Conservation (phyloP, 177 flowering plant genomes). For the Vitis hybrid region DNA sequence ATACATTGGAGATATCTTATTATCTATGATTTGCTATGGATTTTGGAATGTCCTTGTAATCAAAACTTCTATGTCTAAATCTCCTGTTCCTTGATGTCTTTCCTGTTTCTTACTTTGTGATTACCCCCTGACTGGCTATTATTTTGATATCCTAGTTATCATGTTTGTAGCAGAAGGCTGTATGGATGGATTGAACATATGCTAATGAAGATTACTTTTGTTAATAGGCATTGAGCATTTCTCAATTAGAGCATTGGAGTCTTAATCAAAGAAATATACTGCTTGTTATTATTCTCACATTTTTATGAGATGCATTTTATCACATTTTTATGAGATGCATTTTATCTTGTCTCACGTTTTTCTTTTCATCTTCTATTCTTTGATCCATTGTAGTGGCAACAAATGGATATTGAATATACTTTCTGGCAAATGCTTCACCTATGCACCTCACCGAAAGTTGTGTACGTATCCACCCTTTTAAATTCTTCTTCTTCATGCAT, state of each 20-base stretch:
- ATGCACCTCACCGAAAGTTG: constrained; percentile 98
- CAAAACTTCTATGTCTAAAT: not conserved
- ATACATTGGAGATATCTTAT: not conserved
- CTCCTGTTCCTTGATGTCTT: not conserved
- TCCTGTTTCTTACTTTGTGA: not conserved
- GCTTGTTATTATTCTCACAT: not conserved
- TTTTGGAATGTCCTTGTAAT: not conserved
- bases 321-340: not conserved
- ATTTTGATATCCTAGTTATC: not conserved
- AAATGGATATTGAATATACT: constrained; percentile 98
- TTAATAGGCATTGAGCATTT: not conserved
- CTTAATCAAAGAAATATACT: not conserved
- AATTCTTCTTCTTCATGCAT: constrained; percentile 1
- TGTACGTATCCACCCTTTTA: constrained; percentile 55
- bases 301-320: not conserved
- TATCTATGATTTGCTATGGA: too few relatives aligned
- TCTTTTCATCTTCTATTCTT: not conserved
- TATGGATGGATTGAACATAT: constrained; percentile 2
- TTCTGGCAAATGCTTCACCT: constrained; percentile 99
- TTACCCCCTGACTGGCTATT: not conserved
- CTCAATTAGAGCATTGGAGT: not conserved
- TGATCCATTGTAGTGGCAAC: constrained; percentile 86
- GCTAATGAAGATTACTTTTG: not conserved
- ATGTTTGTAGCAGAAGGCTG: not conserved
- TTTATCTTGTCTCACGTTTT: constrained; percentile 2